phyloP scores from a whole-genome alignment of 208 protist species.

The Crithidia acanthocephali region DNA sequence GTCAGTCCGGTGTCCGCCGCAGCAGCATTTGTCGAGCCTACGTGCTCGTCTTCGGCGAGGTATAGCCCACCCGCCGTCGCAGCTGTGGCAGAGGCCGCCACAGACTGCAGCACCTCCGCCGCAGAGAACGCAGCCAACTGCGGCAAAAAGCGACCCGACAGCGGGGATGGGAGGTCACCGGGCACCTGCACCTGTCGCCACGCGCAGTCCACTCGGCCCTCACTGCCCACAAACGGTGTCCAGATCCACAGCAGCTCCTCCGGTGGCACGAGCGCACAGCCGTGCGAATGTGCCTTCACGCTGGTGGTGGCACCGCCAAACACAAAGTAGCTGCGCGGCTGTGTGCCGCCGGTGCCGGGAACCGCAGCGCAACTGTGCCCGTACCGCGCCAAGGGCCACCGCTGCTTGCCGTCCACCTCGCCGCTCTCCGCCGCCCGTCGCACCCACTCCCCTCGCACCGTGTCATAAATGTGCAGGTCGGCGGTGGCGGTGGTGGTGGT shows the following conservation, averaged over 20 bases:
- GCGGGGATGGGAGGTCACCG: conserved; percentile 15
- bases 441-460: conserved; percentile 37
- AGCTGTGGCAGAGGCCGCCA: not conserved
- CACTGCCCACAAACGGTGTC: conserved; percentile 22
- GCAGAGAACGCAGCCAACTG: conserved; percentile 36
- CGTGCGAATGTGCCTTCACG: not conserved
- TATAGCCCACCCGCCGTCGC: not conserved
- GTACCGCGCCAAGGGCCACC: conserved; percentile 64
- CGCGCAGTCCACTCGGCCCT: conserved; percentile 15
- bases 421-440: not conserved
- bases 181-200: conserved; percentile 56
- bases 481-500: conserved; percentile 30
- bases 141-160: conserved; percentile 45
- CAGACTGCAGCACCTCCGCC: conserved; percentile 18
- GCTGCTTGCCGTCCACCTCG: not conserved
- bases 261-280: conserved; percentile 30
- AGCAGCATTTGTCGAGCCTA: not conserved
- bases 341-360: conserved; percentile 37
- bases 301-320: conserved; percentile 34
- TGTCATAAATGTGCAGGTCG: conserved; percentile 50
- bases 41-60: not conserved
- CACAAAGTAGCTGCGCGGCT: conserved; percentile 29
- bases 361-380: conserved; percentile 49
- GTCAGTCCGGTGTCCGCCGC: conserved; percentile 5
- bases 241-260: conserved; percentile 70